Base-by-base conservation (phyloP, 2,329 filamentous ascomycete genomes). In the Cryphonectria nitschkei region DNA sequence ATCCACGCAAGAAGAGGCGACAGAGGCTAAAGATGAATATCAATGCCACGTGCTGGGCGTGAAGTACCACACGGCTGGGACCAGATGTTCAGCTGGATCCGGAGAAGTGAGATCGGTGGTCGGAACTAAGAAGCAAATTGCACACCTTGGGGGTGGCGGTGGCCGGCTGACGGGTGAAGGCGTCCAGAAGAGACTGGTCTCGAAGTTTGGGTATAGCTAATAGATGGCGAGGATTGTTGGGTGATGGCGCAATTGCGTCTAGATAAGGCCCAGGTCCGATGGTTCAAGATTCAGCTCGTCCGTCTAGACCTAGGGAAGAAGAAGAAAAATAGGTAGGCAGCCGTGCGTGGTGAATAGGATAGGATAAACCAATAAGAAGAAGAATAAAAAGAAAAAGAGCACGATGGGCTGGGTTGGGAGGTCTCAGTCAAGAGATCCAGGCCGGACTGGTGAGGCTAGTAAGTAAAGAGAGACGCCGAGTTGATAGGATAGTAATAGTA, bases 161-260 rank as follows among this genome's bases (percentile, higher is more conserved):
- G 34, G 32, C 61, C 62, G 50, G 62, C 66, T 72, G 68, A 70
- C 70, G 67, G 69, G 71, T 29, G 32, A 16, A 41, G 39, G 60
- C 43, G 67, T 39, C 22, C 32, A 32, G 26, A 52, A 41, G 26
- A 34, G 41, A 61, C 43, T 46, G 39, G 62, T 70, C 34, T 56
- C 46, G 54, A 41, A 60, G 4, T 14, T 54, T 70, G 70, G 29
- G 56, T 39, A 43, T 64, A 9, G 56, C 66, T 34, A 64, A 61
- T 32, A 63, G 52, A 73, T 73, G 71, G 71, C 66, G 69, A 69
- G 71, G 26, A 41, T 69, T 34, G 63, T 66, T 68, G 69, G 71
- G 32, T 34, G 61, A 73, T 73, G 71, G 67, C 71, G 71, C 71
- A 73, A 73, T 73, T 26, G 16, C 34, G 66, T 64, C 16, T 52